These are phyloP conservation scores for Penicillium brasilianum DNA, from an alignment of 2,329 filamentous ascomycete genomes.

Conservation along the genomic window DNA sequence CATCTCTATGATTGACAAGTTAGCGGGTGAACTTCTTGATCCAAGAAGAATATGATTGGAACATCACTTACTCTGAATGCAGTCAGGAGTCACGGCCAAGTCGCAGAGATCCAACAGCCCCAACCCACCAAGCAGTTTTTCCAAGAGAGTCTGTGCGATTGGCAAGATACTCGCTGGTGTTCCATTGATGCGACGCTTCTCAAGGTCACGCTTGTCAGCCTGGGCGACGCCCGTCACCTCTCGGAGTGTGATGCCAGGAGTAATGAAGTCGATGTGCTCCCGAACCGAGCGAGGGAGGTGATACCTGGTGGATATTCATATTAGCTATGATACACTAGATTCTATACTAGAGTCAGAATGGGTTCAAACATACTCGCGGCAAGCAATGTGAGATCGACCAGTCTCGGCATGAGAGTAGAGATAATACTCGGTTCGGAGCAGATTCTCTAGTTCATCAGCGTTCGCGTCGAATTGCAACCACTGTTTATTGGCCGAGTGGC, in stretches of 20 bases:
- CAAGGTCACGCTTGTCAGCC: slow-evolving; percentile 3
- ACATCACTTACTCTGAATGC: slow-evolving; percentile 40
- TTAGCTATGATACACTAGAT: slow-evolving; percentile 14
- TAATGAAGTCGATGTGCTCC: slow-evolving; percentile 41
- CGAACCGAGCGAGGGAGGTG: slow-evolving; percentile 37
- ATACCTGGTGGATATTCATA: slow-evolving; percentile 26
- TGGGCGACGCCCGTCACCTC: slow-evolving; percentile 33
- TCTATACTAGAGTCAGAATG: slow-evolving; percentile 8
- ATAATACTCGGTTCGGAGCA: slow-evolving; percentile 48
- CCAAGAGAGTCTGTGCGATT: slow-evolving; percentile 29
- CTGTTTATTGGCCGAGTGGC: slow-evolving; percentile 39
- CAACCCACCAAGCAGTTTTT: slow-evolving; percentile 21
- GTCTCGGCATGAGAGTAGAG: slow-evolving; percentile 43
- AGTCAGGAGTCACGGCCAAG: slow-evolving; percentile 46
- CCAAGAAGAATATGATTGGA: neutral
- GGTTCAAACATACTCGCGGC: slow-evolving; percentile 42
- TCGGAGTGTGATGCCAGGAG: slow-evolving; percentile 41
- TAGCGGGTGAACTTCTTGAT: neutral
- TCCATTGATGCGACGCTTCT: slow-evolving; percentile 32
- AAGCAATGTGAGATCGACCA: slow-evolving; percentile 44
- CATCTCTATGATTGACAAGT: slow-evolving; percentile 34
- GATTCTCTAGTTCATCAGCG: slow-evolving; percentile 43
- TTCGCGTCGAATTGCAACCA: slow-evolving; percentile 50
- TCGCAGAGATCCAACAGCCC: slow-evolving; percentile 34
- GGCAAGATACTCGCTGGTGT: slow-evolving; percentile 34